These are phyloP conservation scores for Aethionema arabicum DNA, from an alignment of 345 rosid species.

Conservation along the genomic window DNA sequence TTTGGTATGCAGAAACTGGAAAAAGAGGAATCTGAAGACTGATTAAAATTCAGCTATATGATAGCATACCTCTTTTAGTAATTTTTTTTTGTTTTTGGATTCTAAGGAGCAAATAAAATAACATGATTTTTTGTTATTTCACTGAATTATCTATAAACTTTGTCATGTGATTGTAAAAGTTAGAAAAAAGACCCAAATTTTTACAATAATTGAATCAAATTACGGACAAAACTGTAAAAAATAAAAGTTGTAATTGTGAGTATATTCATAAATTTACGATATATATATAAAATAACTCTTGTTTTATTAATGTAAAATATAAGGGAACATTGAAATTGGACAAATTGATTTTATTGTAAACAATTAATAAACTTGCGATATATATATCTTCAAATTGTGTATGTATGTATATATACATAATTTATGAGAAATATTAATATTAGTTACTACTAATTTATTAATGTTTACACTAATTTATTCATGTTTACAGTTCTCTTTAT, in stretches of 20 bases:
- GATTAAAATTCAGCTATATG: slow-evolving; percentile 1
- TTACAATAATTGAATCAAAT: background rate
- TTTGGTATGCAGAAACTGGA: slow-evolving; percentile 32
- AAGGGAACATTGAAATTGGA: no score
- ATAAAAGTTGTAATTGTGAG: background rate
- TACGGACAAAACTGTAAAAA: background rate
- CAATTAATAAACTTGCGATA: no score
- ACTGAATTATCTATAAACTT: background rate
- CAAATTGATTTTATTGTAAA: no score
- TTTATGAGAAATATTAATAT: no score
- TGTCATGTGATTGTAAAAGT: slow-evolving; percentile 12
- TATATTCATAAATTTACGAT: no score
- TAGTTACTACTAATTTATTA: no score
- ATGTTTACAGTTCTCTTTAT: no score
- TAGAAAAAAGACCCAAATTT: background rate
- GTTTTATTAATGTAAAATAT: no score
- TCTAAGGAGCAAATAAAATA: slow-evolving; percentile 30
- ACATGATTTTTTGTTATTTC: slow-evolving; percentile 6
- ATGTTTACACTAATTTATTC: no score
- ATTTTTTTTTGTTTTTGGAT: slow-evolving; percentile 24
- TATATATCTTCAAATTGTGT: no score
- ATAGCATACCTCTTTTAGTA: slow-evolving; percentile 19
- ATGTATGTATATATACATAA: no score
- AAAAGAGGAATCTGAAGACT: slow-evolving; percentile 35
- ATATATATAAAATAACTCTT: no score